Evolutionary conservation across 176 grass and related monocot genomes (phyloP).

Genomic region (Carex parvula): DNA sequence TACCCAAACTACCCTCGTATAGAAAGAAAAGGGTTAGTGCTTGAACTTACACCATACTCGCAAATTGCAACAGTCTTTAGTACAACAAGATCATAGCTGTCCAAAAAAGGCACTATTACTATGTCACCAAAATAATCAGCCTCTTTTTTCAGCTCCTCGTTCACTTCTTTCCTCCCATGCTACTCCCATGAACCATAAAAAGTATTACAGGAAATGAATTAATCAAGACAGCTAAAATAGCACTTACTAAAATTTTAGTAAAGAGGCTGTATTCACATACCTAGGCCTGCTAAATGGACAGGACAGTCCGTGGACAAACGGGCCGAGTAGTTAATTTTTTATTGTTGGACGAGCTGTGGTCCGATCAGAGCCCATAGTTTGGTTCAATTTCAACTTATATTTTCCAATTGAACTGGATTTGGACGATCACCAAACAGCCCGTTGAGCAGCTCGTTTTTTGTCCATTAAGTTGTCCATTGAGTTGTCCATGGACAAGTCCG

Average conservation of each 20-base stretch:
- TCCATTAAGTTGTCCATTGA: too few species aligned
- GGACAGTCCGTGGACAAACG: too few species aligned
- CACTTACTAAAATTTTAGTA: neutral
- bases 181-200: conserved; percentile 28
- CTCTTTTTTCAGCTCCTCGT: conserved; percentile 77
- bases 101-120: conserved; percentile 91
- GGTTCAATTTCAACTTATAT: too few species aligned
- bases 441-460: too few species aligned
- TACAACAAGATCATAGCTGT: conserved; percentile 96
- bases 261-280: neutral
- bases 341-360: too few species aligned
- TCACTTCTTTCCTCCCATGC: conserved; percentile 83
- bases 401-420: too few species aligned
- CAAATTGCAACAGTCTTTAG: conserved; percentile 94
- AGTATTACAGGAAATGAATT: neutral
- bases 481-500: too few species aligned
- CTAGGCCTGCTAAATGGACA: too few species aligned
- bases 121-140: conserved; percentile 91
- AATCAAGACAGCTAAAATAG: neutral
- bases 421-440: too few species aligned
- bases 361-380: too few species aligned
- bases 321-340: too few species aligned
- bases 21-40: neutral
- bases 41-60: conserved; percentile 80
- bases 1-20: neutral